A percentile compares a stretch with the other conserved stretches of the same genome.
Conservation (phyloP, 116 monocot genomes). For the Iris pallida region DNA sequence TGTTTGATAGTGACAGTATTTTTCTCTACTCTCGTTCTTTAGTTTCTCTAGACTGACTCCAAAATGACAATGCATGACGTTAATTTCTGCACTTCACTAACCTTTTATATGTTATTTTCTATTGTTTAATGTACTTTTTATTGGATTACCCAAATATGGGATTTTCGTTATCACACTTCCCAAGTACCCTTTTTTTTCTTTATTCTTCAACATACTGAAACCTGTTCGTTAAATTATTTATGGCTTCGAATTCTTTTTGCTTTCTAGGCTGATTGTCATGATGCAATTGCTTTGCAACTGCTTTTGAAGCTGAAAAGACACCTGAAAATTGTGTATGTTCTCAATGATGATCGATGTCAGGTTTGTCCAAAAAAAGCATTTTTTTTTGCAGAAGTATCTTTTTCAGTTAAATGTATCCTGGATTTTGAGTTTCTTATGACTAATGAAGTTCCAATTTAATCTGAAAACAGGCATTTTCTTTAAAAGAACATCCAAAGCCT, state of each 20-base stretch:
- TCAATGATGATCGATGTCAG: conserved; percentile 92
- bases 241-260: not conserved
- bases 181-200: not conserved
- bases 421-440: not conserved
- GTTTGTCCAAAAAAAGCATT: conserved; percentile 24
- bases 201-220: not conserved
- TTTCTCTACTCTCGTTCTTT: too few species aligned
- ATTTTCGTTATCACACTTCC: too few species aligned
- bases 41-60: too few species aligned
- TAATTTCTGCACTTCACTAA: too few species aligned
- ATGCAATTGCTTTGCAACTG: conserved; percentile 82
- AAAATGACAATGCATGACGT: too few species aligned
- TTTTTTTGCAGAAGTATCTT: not conserved
- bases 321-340: conserved; percentile 69
- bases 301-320: conserved; percentile 91
- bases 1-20: too few species aligned
- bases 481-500: conserved; percentile 73
- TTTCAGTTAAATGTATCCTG: not conserved
- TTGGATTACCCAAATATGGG: too few species aligned
- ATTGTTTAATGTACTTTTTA: too few species aligned
- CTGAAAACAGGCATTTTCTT: conserved; percentile 69
- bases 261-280: conserved; percentile 84
- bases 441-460: not conserved
- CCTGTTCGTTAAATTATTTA: not conserved
- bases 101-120: not conserved